A percentile compares a stretch with the other conserved stretches of the same genome.
Evolutionary conservation across 2,329 filamentous ascomycete genomes (phyloP).

Genomic region (Dactylella cylindrospora): DNA sequence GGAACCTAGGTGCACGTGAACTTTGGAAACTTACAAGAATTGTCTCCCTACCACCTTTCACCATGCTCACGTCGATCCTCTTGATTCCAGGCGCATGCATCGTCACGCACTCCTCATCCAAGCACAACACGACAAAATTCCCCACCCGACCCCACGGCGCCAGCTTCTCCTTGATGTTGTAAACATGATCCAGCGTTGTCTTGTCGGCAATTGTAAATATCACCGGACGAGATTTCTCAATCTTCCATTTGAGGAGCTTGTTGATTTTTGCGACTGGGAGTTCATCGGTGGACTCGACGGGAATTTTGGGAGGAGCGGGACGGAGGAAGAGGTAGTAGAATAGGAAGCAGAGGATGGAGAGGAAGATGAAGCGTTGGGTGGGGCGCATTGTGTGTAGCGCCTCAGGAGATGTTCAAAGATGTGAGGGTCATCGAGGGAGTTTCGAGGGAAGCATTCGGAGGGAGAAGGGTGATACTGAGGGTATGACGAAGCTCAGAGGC

Average conservation of each 20-base stretch:
- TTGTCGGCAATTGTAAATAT: slow-evolving; percentile 34
- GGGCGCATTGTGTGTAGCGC: slow-evolving; percentile 33
- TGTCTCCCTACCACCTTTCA: slow-evolving; percentile 20
- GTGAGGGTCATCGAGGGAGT: no score
- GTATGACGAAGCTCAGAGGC: no score
- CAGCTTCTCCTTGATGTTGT: slow-evolving; percentile 36
- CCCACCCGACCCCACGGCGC: slow-evolving; percentile 30
- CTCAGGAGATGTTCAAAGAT: neutral
- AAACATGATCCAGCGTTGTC: slow-evolving; percentile 27
- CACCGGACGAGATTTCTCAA: slow-evolving; percentile 28
- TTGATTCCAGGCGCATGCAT: slow-evolving; percentile 27
- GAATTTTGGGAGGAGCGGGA: slow-evolving; percentile 8
- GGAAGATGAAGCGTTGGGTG: slow-evolving; percentile 31
- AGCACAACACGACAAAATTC: slow-evolving; percentile 34
- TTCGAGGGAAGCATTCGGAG: no score
- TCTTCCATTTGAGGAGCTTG: slow-evolving; percentile 27
- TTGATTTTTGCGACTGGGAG: slow-evolving; percentile 15
- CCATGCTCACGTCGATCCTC: slow-evolving; percentile 38
- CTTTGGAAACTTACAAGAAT: slow-evolving; percentile 15
- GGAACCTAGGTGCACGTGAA: neutral
- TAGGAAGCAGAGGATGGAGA: slow-evolving; percentile 20
- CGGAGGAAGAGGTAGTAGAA: slow-evolving; percentile 40
- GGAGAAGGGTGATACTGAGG: no score
- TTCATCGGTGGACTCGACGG: slow-evolving; percentile 19
- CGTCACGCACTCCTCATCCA: slow-evolving; percentile 32